Percentiles rank a stretch among this genome's conserved stretches.
These are phyloP conservation scores for Pseudozyma flocculosa DNA, from an alignment of 1,284 basidiomycete genomes.

Conservation along the genomic window DNA sequence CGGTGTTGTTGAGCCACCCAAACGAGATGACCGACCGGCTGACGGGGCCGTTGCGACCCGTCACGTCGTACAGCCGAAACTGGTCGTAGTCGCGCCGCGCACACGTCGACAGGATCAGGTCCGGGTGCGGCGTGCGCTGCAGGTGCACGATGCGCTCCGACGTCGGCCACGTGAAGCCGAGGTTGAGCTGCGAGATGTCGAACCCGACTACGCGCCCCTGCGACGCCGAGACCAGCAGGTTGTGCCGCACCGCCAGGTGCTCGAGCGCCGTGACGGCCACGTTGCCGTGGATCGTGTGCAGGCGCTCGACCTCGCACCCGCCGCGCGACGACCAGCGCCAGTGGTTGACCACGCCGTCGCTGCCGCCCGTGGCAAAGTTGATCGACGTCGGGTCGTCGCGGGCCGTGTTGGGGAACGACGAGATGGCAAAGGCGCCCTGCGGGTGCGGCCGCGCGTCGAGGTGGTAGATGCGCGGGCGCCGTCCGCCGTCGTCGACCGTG, in stretches of 20 bases:
- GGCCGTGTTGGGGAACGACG: constrained; percentile 22
- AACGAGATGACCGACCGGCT: constrained; percentile 24
- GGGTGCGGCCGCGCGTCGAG: constrained; percentile 23
- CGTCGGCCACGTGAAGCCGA: constrained; percentile 27
- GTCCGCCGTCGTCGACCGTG: constrained; percentile 9
- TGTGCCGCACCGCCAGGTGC: constrained; percentile 11
- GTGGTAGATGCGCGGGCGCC: constrained; percentile 14
- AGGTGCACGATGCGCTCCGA: constrained; percentile 31
- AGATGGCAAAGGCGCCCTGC: constrained; percentile 16
- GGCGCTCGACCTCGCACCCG: constrained; percentile 2
- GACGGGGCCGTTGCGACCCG: constrained; percentile 20
- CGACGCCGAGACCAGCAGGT: constrained; percentile 17
- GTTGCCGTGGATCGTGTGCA: constrained; percentile 22
- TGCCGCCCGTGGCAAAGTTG: constrained; percentile 33
- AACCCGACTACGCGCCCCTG: constrained; percentile 21
- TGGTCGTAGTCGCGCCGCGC: constrained; percentile 32
- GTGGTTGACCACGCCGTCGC: constrained; percentile 28
- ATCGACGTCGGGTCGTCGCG: constrained; percentile 11
- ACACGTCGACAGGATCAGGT: constrained; percentile 20
- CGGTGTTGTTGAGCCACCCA: constrained; percentile 28
- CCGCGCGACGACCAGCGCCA: constrained; percentile 20
- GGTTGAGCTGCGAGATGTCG: constrained; percentile 15
- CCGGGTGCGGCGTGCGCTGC: constrained; percentile 23
- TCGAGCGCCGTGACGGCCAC: constrained; percentile 21
- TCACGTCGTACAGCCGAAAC: constrained; percentile 31